Conservation (phyloP, 495 filamentous ascomycete genomes). For the Delitschia confertaspora region DNA sequence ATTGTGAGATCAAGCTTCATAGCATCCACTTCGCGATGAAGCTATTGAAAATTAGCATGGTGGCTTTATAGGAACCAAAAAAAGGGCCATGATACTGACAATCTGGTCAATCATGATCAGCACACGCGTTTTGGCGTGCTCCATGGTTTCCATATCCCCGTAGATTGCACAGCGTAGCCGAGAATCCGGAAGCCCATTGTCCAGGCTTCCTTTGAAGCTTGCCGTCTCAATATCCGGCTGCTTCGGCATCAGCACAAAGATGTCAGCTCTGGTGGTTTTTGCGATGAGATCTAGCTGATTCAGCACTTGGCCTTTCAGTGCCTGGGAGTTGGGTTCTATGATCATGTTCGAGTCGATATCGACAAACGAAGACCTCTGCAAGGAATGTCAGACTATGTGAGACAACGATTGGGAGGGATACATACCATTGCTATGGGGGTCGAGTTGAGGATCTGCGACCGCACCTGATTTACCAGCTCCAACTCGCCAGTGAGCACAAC, state of each 20-base stretch:
- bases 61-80: constrained; percentile 4
- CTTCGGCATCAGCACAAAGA: constrained; percentile 86
- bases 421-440: constrained; percentile 81
- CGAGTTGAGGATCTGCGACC: constrained; percentile 75
- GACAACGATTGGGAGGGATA: constrained; percentile 3
- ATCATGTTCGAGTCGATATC: constrained; percentile 87
- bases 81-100: constrained; percentile 47
- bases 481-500: constrained; percentile 80
- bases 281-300: constrained; percentile 77
- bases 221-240: constrained; percentile 43
- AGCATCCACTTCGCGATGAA: constrained; percentile 74
- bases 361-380: constrained; percentile 78
- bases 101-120: constrained; percentile 96
- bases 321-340: constrained; percentile 58
- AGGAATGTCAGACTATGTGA: neutral
- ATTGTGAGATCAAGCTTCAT: constrained; percentile 77
- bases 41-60: constrained; percentile 47
- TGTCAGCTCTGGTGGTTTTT: constrained; percentile 81
- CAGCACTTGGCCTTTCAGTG: constrained; percentile 61
- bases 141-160: constrained; percentile 87
- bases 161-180: constrained; percentile 87
- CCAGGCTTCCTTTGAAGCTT: constrained; percentile 57
- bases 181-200: constrained; percentile 61
- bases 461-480: constrained; percentile 74
- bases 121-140: constrained; percentile 92